Evolutionary conservation across 1,284 basidiomycete genomes (phyloP).

Genomic region (Trichosporon asahii): DNA sequence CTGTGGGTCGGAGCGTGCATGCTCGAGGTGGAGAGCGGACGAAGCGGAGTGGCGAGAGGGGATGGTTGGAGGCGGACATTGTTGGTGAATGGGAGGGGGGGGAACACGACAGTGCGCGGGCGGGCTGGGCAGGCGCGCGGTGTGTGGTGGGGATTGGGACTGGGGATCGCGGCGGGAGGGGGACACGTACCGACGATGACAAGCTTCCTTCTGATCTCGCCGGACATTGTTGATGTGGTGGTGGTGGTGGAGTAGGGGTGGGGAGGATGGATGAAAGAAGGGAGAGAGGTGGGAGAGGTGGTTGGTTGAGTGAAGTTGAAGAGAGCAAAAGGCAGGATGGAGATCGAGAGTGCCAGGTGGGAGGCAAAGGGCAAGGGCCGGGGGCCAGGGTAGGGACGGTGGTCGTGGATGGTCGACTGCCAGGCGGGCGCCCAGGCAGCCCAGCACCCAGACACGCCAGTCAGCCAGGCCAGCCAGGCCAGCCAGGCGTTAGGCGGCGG

Average conservation of each 20-base stretch:
- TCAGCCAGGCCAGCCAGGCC: not conserved
- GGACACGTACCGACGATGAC: constrained; percentile 52
- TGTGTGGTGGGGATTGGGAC: constrained; percentile 6
- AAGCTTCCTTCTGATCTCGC: constrained; percentile 53
- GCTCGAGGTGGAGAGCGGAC: not conserved
- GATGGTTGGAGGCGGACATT: not conserved
- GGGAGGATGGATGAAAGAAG: not conserved
- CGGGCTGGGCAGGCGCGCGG: not conserved
- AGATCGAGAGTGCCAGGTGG: not conserved
- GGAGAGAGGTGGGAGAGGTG: not conserved
- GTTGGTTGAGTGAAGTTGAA: constrained; percentile 1
- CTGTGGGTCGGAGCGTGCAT: not conserved
- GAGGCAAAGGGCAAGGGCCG: not conserved
- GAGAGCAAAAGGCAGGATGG: constrained; percentile 6
- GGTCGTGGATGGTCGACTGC: not conserved
- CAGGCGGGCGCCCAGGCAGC: not conserved
- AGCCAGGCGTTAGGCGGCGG: not conserved
- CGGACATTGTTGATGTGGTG: constrained; percentile 37
- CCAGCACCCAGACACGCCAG: not conserved
- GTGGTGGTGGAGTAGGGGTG: constrained; percentile 6
- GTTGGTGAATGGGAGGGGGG: not conserved
- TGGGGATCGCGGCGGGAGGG: not conserved
- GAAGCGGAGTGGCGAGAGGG: constrained; percentile 7
- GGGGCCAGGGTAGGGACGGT: not conserved
- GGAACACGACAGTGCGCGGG: constrained; percentile 4